Conservation (phyloP, 257 asterid species). For the Solanum arcanum region DNA sequence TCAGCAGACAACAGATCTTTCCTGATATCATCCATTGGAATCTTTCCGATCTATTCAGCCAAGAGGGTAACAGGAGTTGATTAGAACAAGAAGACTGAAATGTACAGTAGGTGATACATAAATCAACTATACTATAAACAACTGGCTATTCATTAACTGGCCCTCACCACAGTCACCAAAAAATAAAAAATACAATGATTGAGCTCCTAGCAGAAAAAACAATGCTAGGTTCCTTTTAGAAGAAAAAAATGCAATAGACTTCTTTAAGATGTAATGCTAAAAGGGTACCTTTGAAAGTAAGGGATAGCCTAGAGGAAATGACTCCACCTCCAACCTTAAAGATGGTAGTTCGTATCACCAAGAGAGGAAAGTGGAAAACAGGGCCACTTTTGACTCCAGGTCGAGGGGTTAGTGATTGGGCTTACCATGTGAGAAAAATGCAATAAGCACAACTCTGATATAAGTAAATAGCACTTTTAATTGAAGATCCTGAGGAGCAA, state of each 20-base stretch:
- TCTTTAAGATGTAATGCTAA: background rate
- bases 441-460: background rate
- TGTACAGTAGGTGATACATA: background rate
- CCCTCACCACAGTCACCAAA: background rate
- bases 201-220: background rate
- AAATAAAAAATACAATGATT: background rate
- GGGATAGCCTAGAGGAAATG: background rate
- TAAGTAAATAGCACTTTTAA: background rate
- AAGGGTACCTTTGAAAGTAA: background rate
- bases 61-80: background rate
- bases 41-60: constrained; percentile 69
- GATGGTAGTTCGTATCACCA: background rate
- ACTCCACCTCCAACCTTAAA: background rate
- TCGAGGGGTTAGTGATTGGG: background rate
- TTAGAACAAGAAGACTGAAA: constrained; percentile 1
- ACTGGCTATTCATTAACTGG: background rate
- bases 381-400: background rate
- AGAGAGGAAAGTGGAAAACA: background rate
- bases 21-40: constrained; percentile 81
- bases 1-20: constrained; percentile 67
- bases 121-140: background rate
- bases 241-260: background rate
- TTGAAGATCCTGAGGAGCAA: background rate
- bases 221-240: background rate
- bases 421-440: background rate